Percentiles rank a stretch among this genome's conserved stretches.
These are phyloP conservation scores for Curvularia verruculosa DNA, from an alignment of 2,329 filamentous ascomycete species.

Conservation along the genomic window DNA sequence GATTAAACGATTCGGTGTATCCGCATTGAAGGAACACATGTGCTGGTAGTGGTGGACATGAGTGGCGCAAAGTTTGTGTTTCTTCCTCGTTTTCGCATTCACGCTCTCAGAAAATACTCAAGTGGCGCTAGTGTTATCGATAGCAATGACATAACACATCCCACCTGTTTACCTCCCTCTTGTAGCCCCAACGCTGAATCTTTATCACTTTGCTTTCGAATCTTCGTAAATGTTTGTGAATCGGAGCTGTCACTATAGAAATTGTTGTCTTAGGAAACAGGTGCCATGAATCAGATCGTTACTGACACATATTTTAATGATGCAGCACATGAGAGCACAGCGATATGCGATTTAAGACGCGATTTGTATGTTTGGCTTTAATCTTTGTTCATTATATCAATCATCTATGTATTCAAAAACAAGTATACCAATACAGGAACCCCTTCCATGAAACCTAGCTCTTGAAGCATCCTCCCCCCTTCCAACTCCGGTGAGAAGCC, in stretches of 20 bases:
- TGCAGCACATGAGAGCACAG: not conserved
- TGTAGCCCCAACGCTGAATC: not conserved
- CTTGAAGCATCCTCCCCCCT: not conserved
- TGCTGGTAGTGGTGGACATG: not conserved
- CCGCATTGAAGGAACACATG: not conserved
- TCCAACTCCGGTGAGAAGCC: not conserved
- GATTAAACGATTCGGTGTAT: not conserved
- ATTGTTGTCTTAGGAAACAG: not conserved
- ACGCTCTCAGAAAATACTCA: not conserved
- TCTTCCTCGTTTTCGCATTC: not conserved
- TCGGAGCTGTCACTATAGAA: not conserved
- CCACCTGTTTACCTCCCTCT: not conserved
- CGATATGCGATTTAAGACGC: not conserved
- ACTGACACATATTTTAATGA: not conserved
- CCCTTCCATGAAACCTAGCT: not conserved
- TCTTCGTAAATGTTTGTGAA: not conserved
- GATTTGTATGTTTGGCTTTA: not conserved
- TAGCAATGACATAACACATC: not conserved
- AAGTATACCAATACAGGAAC: not conserved
- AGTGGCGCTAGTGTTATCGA: conserved; percentile 11
- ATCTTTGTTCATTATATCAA: not conserved
- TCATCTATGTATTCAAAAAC: not conserved
- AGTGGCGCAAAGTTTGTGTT: not conserved
- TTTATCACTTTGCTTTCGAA: not conserved
- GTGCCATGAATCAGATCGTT: not conserved